Base-by-base conservation (phyloP, 768 basidiomycete genomes). In the Psilocybe cyanescens region DNA sequence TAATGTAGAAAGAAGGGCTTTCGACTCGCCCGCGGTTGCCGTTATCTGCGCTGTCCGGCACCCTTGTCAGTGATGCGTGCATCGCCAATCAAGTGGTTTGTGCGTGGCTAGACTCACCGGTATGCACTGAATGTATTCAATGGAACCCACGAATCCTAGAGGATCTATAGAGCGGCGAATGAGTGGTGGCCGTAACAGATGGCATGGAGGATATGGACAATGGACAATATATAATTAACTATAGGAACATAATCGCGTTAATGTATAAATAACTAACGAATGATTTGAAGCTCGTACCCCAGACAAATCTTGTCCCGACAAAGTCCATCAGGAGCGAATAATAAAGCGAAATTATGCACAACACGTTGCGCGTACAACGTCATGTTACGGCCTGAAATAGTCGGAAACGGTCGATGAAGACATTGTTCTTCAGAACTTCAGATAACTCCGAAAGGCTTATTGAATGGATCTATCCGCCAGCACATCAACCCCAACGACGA, bases 1-100 rank as follows among this genome's bases (percentile, higher is more conserved):
- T 49, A 45, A 60, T 55, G 59, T 46, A 30, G 19, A 29, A 56
- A 14, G 44, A 49, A 39, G 44, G 46, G 24, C 52, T 53, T 55
- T 54, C 44, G 33, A 44, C 4, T 54, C 19, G 3, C 31, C 46
- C 48, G 59, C 37, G 59, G 59, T 55, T 35, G 54, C 47, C 59
- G 35, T 51, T 55, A 49, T 44, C 46, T 39, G 59, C 48, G 47
- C 46, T 60, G 59, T 39, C 53, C 29, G 52, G 47, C 51, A 53
- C 16, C n/a, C 24, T 19, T 45, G 24, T 24, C 11, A 12, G 31
- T 14, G 28, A 39, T 55, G 45, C 31, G 51, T 31, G 53, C 37
- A 41, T 44, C 41, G 51, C 14, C 19, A 50, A 59, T 54, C 54
- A 19, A 44, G 51, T 39, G 14, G 16, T 60, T 37, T 16, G 45